Base-by-base conservation (phyloP, 1,284 basidiomycete genomes). In the Cerioporus squamosus region DNA sequence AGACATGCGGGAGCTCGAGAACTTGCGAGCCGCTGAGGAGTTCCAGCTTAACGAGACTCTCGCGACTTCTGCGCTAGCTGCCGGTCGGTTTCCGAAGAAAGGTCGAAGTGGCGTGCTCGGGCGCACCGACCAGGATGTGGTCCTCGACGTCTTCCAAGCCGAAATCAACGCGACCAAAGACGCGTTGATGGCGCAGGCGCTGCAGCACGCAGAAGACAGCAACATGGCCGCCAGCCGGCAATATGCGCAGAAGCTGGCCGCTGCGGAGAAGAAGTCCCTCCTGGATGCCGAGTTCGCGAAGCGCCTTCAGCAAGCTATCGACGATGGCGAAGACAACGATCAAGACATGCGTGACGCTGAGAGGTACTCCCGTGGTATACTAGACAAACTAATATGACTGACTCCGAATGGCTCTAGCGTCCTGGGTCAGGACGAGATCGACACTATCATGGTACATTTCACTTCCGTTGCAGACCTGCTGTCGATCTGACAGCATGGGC, bases 271-370 rank as follows among this genome's bases (percentile, higher is more conserved):
- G 66, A 77, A 77, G 62, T 44, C 67, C n/a, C 58, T 68, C 20
- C 56, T 77, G 5, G 77, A 79, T 62, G 68, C 71, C 10, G 76
- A 76, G 59, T 79, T 76, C 59, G 77, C 77, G 5, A 68, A 66
- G 33, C 68, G 65, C n/a, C 62, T 79, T 23, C 76, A 78, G 55
- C 68, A 66, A 7, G 65, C 69, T 7, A 60, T 73, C 33, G 67
- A 74, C 17, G 47, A 58, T 26, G 67, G 67, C 15, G 69, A 72
- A 4, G 54, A 62, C 23, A 71, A 73, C 39, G 66, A 67, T 23
- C 69, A 73, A 33, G 20, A 48, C 39, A 42, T 52, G 58, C 44
- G 29, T 49, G 75, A 75, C 57, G 74, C 70, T 14, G 75, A 76
- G 55, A 70, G 69, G 74, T 74, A 44, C 20, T 53, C 51, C 44